Evolutionary conservation across 164 flowering plant species (phyloP).

Genomic region (Vitis cinerea): DNA sequence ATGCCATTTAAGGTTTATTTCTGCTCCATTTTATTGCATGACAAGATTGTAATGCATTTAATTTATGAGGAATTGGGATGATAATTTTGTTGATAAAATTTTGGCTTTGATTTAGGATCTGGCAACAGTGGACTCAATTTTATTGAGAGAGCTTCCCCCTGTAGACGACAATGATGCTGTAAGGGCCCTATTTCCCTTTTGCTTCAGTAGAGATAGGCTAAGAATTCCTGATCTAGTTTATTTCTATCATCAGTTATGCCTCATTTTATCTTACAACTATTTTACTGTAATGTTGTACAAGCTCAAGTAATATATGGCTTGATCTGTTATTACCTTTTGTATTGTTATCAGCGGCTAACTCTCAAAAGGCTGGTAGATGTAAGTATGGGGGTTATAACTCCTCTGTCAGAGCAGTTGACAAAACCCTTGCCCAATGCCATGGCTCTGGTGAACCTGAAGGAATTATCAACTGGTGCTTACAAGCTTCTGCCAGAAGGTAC

Average conservation of each 20-base stretch:
- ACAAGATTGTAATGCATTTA: background rate
- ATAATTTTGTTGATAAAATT: conserved; percentile 5
- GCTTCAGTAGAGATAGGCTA: background rate
- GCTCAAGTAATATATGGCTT: conserved; percentile 2
- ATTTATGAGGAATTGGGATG: background rate
- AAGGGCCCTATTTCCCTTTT: conserved; percentile 23
- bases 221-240: no score
- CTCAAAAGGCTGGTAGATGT: conserved; percentile 89
- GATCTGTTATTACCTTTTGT: conserved; percentile 20
- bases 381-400: conserved; percentile 92
- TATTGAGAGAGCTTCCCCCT: conserved; percentile 85
- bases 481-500: conserved; percentile 93
- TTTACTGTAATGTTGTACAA: background rate
- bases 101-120: conserved; percentile 57
- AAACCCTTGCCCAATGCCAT: conserved; percentile 89
- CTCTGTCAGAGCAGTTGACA: conserved; percentile 89
- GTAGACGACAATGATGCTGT: conserved; percentile 76
- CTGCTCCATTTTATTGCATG: background rate
- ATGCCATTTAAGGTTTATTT: conserved; percentile 92
- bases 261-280: background rate
- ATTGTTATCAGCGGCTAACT: conserved; percentile 69
- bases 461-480: conserved; percentile 74
- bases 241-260: background rate
- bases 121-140: conserved; percentile 92
- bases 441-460: conserved; percentile 78